Conservation (phyloP, 352 stramenopile species). For the Globisporangium spiculum region DNA sequence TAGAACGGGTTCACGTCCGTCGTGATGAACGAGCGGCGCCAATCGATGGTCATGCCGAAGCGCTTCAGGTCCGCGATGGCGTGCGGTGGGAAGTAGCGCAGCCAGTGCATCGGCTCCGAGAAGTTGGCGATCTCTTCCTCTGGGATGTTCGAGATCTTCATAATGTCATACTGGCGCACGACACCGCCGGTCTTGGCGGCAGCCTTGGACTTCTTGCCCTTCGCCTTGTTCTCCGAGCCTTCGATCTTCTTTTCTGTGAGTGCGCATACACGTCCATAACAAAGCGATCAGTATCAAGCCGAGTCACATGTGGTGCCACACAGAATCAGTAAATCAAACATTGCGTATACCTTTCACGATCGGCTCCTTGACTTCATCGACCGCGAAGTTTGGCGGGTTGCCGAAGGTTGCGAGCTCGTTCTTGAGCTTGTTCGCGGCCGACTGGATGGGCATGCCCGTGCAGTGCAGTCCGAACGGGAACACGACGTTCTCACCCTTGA, state of each 20-base stretch:
- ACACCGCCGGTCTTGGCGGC: slow-evolving; percentile 97
- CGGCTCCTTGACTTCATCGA: slow-evolving; percentile 37
- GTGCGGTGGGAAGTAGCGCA: slow-evolving; percentile 98
- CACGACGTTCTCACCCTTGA: slow-evolving; percentile 98
- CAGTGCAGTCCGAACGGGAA: slow-evolving; percentile 99
- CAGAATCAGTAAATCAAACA: not conserved
- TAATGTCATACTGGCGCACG: slow-evolving; percentile 98
- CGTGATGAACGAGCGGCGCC: slow-evolving; percentile 99
- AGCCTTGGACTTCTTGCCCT: slow-evolving; percentile 98
- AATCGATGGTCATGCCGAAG: slow-evolving; percentile 98
- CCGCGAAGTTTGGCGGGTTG: slow-evolving; percentile 92
- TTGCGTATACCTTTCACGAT: slow-evolving; percentile 22
- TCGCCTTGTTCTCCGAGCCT: slow-evolving; percentile 79
- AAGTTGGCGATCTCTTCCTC: slow-evolving; percentile 97
- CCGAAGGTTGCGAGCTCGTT: slow-evolving; percentile 95
- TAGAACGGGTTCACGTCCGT: slow-evolving; percentile 99
- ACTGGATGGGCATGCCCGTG: slow-evolving; percentile 99
- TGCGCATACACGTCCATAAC: not conserved
- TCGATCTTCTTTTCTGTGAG: slow-evolving; percentile 76
- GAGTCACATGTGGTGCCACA: not conserved
- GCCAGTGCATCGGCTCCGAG: slow-evolving; percentile 96
- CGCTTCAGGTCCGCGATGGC: slow-evolving; percentile 95
- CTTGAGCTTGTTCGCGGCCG: slow-evolving; percentile 99
- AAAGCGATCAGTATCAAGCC: slow-evolving; percentile 1
- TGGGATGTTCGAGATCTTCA: slow-evolving; percentile 91